These are phyloP conservation scores for Dendrothele bispora DNA, from an alignment of 768 basidiomycete genomes.

Conservation along the genomic window DNA sequence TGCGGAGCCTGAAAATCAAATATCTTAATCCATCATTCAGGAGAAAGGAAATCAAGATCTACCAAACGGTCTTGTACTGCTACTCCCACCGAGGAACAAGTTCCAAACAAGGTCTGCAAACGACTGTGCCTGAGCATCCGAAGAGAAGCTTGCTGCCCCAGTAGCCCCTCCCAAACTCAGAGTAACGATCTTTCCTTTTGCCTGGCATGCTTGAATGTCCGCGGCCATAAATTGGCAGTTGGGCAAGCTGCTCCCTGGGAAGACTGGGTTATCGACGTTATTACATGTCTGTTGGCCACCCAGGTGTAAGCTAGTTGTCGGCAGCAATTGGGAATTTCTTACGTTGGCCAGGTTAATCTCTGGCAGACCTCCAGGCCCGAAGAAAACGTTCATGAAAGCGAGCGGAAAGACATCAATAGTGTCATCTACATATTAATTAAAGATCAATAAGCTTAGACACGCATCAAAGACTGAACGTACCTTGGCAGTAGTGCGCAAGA, in stretches of 20 bases:
- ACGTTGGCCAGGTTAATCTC: constrained; percentile 64
- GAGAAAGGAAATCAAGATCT: neutral
- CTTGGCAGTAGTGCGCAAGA: constrained; percentile 53
- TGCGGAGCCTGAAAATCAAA: neutral
- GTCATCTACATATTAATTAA: constrained; percentile 38
- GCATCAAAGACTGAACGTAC: constrained; percentile 19
- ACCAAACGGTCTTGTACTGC: constrained; percentile 61
- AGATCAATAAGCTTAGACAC: neutral
- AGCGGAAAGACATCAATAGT: constrained; percentile 59
- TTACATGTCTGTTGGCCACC: constrained; percentile 46
- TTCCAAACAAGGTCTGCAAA: constrained; percentile 68
- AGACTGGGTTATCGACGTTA: constrained; percentile 37
- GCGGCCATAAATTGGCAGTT: constrained; percentile 57
- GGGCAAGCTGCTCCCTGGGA: constrained; percentile 55
- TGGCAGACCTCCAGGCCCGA: constrained; percentile 55
- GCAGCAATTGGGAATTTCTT: constrained; percentile 11
- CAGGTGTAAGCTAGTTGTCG: neutral
- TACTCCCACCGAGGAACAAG: constrained; percentile 64
- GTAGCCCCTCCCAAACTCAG: constrained; percentile 54
- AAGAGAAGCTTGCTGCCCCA: constrained; percentile 50
- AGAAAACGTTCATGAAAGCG: constrained; percentile 63
- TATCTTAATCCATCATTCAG: neutral
- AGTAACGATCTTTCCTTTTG: constrained; percentile 50
- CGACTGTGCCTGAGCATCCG: constrained; percentile 46
- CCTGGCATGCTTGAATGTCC: constrained; percentile 59